Evolutionary conservation across 2,329 filamentous ascomycete genomes (phyloP).

Genomic region (Corynespora cassiicola): DNA sequence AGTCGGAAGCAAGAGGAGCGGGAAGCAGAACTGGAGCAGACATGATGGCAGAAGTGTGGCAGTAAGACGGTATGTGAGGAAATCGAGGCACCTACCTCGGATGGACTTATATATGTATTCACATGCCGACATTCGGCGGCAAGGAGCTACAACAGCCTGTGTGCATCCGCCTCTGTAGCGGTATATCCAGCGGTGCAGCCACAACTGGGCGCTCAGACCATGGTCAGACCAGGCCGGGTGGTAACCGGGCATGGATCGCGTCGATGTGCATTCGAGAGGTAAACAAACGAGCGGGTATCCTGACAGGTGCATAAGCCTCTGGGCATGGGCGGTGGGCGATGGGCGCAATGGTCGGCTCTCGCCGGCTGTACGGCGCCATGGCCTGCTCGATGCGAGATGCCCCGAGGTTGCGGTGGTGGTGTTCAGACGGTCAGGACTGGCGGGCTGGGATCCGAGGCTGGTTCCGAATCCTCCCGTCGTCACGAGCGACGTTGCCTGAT

Average conservation of each 20-base stretch:
- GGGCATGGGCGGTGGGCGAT: too few species aligned
- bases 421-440: conserved; percentile 6
- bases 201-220: conserved; percentile 10
- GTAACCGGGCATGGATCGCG: too few species aligned
- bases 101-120: conserved; percentile 49
- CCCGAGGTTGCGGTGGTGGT: conserved; percentile 13
- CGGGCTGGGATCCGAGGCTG: not conserved
- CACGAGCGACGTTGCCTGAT: conserved; percentile 10
- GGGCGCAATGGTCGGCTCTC: conserved; percentile 23
- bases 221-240: conserved; percentile 13
- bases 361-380: conserved; percentile 24
- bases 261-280: too few species aligned
- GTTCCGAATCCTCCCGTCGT: conserved; percentile 12
- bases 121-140: not conserved
- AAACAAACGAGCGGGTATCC: too few species aligned
- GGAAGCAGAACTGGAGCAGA: conserved; percentile 28
- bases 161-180: conserved; percentile 1
- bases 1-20: conserved; percentile 24
- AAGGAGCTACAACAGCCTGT: conserved; percentile 6
- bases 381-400: conserved; percentile 15
- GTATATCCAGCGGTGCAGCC: conserved; percentile 1
- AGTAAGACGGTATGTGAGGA: conserved; percentile 1
- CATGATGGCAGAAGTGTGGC: conserved; percentile 23
- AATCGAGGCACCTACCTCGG: not conserved
- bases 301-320: too few species aligned